These are phyloP conservation scores for Aspergillus sp. DNA, from an alignment of 2,329 filamentous ascomycete species.

Conservation along the genomic window DNA sequence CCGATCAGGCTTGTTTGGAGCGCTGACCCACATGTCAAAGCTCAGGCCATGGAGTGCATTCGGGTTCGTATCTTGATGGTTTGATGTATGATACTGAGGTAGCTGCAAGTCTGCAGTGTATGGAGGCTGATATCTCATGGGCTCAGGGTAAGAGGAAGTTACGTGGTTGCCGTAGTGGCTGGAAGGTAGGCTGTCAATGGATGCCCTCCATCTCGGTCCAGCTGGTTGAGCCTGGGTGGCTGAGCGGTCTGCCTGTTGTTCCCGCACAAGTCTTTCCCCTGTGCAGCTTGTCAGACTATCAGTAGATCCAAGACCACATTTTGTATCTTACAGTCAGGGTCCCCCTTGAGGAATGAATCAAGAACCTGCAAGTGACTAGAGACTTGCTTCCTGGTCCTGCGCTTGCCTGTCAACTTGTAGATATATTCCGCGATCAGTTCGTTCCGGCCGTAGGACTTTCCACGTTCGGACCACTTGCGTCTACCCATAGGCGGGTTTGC, in stretches of 20 bases:
- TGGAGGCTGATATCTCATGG: conserved; percentile 31
- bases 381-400: conserved; percentile 58
- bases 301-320: not conserved
- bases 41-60: conserved; percentile 37
- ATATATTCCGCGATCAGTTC: conserved; percentile 63
- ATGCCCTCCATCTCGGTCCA: conserved; percentile 33
- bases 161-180: conserved; percentile 30
- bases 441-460: conserved; percentile 59
- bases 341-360: conserved; percentile 54
- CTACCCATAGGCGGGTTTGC: conserved; percentile 60
- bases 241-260: conserved; percentile 35
- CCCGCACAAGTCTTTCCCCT: conserved; percentile 43
- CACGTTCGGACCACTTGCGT: conserved; percentile 52
- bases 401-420: conserved; percentile 53
- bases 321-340: conserved; percentile 50
- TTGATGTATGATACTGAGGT: conserved; percentile 36
- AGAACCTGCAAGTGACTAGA: conserved; percentile 66
- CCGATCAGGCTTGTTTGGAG: conserved; percentile 34
- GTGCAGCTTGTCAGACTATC: conserved; percentile 4
- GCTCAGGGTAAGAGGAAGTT: conserved; percentile 32
- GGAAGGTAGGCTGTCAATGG: conserved; percentile 33
- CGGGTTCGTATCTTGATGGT: conserved; percentile 29
- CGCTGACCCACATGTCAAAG: conserved; percentile 50
- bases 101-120: conserved; percentile 36
- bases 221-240: conserved; percentile 32